Conservation (phyloP, 2,329 filamentous ascomycete genomes). For the Mariannaea elegans region DNA sequence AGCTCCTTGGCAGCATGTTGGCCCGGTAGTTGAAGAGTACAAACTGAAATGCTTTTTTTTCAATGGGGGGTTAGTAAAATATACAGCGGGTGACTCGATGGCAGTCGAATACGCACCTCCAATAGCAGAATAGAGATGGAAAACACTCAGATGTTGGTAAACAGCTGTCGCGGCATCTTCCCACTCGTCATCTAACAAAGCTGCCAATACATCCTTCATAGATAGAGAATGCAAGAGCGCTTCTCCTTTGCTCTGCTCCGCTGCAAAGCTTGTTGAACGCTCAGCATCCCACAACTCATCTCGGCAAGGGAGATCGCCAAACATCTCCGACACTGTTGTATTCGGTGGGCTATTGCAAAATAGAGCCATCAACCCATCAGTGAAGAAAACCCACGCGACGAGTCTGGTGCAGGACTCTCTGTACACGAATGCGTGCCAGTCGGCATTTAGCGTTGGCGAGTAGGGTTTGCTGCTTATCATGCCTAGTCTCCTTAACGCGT, state of each 20-base stretch:
- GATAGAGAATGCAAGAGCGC: background rate
- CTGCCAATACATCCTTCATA: background rate
- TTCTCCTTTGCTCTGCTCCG: background rate
- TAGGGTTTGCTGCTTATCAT: slow-evolving; percentile 9
- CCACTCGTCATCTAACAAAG: slow-evolving; percentile 22
- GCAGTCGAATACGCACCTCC: slow-evolving; percentile 12
- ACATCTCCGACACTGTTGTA: slow-evolving; percentile 25
- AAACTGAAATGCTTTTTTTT: slow-evolving; percentile 4
- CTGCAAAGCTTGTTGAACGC: slow-evolving; percentile 4
- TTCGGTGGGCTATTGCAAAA: slow-evolving; percentile 24
- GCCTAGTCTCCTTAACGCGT: slow-evolving; percentile 2
- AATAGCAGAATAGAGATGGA: slow-evolving; percentile 8
- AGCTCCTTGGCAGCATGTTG: background rate
- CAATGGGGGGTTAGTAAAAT: rapidly evolving
- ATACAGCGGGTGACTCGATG: too few relatives aligned
- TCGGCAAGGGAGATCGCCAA: slow-evolving; percentile 21
- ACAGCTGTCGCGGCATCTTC: background rate
- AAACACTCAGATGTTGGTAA: background rate
- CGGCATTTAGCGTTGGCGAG: rapidly evolving
- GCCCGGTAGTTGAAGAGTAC: slow-evolving; percentile 23
- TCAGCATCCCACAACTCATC: slow-evolving; percentile 24
- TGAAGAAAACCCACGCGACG: slow-evolving; percentile 23
- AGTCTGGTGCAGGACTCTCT: slow-evolving; percentile 30
- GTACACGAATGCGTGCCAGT: slow-evolving; percentile 21
- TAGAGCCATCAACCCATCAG: slow-evolving; percentile 14